Evolutionary conservation across 257 asterid species (phyloP), one percentile per base, ranked within the genome.

Genomic region (Solanum lycopersicoides): DNA sequence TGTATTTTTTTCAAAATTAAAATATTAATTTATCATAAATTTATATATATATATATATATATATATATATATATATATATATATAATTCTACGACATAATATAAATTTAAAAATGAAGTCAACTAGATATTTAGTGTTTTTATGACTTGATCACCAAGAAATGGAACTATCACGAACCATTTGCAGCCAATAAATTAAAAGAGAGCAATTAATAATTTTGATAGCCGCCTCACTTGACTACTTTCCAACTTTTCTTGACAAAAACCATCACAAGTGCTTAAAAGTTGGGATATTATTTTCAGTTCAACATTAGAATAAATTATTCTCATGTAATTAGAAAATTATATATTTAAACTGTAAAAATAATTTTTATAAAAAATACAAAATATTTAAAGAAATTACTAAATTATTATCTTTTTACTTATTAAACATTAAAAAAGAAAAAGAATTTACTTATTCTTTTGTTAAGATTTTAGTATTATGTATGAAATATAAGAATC

Each of bases 181-280:
- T 7, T 25, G 72, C 21, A 12, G 60, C 35, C 83, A 50, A 82
- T 42, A 50, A 37, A 37, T 5, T 37, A 5, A 68, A 28, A 50
- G n/a, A 42, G n/a, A 23, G n/a, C 53, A 56, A n/a, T n/a, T n/a
- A n/a, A 47, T 15, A 9, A 41, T 76, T 18, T 37, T 23, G 12
- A 28, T 41, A 44, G 89, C 77, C 39, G 83, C 88, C 90, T 41
- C 53, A 32, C 56, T 76, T 68, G 89, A 84, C 88, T 21, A 41
- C 80, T 42, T 15, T n/a, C 56, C 37, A n/a, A n/a, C n/a, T 20
- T 76, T 76, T 76, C 37, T 42, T n/a, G 13, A 1, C n/a, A 41
- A 75, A 6, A 37, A 37, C 14, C 82, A 20, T 20, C 30, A 73
- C 1, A 35, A 35, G 47, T 35, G 7, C 80, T 3, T 30, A 32